Evolutionary conservation across 176 grass and related monocot species (phyloP).

Genomic region (Carex myosuroides): DNA sequence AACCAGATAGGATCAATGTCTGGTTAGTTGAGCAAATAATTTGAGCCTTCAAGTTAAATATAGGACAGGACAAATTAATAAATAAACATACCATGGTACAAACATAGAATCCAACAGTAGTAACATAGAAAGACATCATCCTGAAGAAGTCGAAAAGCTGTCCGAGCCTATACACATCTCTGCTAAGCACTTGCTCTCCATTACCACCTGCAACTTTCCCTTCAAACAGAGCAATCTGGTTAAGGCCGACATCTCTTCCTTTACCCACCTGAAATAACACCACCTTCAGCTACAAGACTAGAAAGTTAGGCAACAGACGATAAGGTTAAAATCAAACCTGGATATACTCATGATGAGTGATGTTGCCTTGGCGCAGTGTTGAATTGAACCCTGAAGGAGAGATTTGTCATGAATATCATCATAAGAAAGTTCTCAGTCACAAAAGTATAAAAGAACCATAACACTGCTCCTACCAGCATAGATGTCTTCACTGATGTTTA

Average conservation of each 20-base stretch:
- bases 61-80: not conserved
- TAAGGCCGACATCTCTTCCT: slow-evolving; percentile 87
- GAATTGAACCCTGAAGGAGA: slow-evolving; percentile 79
- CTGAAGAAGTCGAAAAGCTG: slow-evolving; percentile 95
- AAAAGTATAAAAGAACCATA: slow-evolving; percentile 7
- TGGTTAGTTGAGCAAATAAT: not conserved
- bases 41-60: not conserved
- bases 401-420: slow-evolving; percentile 2
- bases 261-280: slow-evolving; percentile 68
- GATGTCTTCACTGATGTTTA: slow-evolving; percentile 97
- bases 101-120: slow-evolving; percentile 84
- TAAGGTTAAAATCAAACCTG: slow-evolving; percentile 41
- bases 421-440: not conserved
- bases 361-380: slow-evolving; percentile 74
- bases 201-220: slow-evolving; percentile 98
- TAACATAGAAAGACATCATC: slow-evolving; percentile 93
- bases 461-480: slow-evolving; percentile 56
- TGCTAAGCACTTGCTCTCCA: slow-evolving; percentile 92
- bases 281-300: slow-evolving; percentile 13
- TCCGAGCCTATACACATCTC: slow-evolving; percentile 94
- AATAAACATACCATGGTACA: slow-evolving; percentile 82
- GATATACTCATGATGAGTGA: slow-evolving; percentile 97
- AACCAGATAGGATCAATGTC: not conserved
- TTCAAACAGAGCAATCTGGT: slow-evolving; percentile 95
- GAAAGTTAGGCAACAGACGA: not conserved